Conservation (phyloP, 1,284 basidiomycete genomes). For the Tilletia indica region DNA sequence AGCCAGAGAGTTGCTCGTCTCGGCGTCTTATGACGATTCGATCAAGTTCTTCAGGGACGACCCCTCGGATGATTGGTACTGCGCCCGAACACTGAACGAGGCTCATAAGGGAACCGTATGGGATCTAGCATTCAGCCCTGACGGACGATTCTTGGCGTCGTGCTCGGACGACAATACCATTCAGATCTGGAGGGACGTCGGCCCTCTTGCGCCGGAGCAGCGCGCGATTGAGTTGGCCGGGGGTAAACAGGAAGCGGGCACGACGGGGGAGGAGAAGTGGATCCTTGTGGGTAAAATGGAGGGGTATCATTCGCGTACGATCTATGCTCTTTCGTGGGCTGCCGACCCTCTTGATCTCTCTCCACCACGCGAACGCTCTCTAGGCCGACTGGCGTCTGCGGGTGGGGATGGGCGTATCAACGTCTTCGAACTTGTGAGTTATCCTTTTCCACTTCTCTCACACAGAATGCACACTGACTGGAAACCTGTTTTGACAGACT, state of each 20-base stretch:
- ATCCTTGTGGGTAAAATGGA: slow-evolving; percentile 48
- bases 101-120: slow-evolving; percentile 84
- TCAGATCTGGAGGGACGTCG: slow-evolving; percentile 59
- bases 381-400: slow-evolving; percentile 73
- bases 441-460: neutral
- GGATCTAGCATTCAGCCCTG: slow-evolving; percentile 75
- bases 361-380: slow-evolving; percentile 30
- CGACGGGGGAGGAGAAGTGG: slow-evolving; percentile 56
- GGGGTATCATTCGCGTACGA: slow-evolving; percentile 66
- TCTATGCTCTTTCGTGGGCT: slow-evolving; percentile 78
- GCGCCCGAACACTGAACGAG: slow-evolving; percentile 70
- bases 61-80: slow-evolving; percentile 90
- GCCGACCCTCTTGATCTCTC: slow-evolving; percentile 48
- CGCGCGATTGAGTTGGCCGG: slow-evolving; percentile 43
- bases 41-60: slow-evolving; percentile 94
- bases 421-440: slow-evolving; percentile 67
- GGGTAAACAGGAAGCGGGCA: slow-evolving; percentile 34
- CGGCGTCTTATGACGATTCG: slow-evolving; percentile 93
- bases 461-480: neutral
- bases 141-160: slow-evolving; percentile 78
- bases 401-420: slow-evolving; percentile 75
- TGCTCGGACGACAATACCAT: slow-evolving; percentile 73
- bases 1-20: slow-evolving; percentile 90
- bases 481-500: slow-evolving; percentile 18
- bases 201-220: slow-evolving; percentile 12